These are phyloP conservation scores for Thielaviopsis populi DNA, from an alignment of 2,329 filamentous ascomycete species.

Conservation along the genomic window DNA sequence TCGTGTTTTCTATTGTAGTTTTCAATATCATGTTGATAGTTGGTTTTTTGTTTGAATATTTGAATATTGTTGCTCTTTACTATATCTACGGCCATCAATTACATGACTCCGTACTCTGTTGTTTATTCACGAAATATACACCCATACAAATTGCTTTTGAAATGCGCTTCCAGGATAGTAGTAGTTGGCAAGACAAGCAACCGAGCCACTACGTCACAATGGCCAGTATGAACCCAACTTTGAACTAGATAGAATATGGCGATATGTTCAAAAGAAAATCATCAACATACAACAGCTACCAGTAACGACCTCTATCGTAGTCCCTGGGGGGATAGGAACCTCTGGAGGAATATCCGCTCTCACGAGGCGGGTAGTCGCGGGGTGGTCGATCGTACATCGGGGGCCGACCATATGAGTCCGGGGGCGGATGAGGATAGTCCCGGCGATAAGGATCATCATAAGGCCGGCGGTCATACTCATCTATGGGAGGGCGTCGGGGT, in stretches of 20 bases:
- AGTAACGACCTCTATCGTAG: conserved; percentile 36
- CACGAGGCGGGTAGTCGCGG: conserved; percentile 36
- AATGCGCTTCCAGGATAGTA: neutral
- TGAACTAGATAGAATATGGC: neutral
- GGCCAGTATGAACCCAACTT: neutral
- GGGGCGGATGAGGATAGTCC: conserved; percentile 45
- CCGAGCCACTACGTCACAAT: no score
- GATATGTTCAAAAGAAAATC: neutral
- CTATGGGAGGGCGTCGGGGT: conserved; percentile 60
- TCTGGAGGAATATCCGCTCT: conserved; percentile 34
- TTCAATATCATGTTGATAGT: neutral
- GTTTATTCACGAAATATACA: neutral
- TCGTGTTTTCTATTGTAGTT: neutral
- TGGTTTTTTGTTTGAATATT: no score
- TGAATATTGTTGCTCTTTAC: neutral
- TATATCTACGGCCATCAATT: neutral
- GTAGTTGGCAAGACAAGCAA: no score
- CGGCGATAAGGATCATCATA: conserved; percentile 67
- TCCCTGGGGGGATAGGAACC: conserved; percentile 31
- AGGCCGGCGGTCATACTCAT: conserved; percentile 58
- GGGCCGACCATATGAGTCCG: conserved; percentile 44
- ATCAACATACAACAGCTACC: conserved; percentile 23
- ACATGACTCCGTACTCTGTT: neutral
- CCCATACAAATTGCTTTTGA: neutral
- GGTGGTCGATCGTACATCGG: conserved; percentile 40